Percentiles rank a stretch among this genome's conserved stretches.
phyloP scores from a whole-genome alignment of 352 stramenopile genomes.

The Globisporangium okanoganense region DNA sequence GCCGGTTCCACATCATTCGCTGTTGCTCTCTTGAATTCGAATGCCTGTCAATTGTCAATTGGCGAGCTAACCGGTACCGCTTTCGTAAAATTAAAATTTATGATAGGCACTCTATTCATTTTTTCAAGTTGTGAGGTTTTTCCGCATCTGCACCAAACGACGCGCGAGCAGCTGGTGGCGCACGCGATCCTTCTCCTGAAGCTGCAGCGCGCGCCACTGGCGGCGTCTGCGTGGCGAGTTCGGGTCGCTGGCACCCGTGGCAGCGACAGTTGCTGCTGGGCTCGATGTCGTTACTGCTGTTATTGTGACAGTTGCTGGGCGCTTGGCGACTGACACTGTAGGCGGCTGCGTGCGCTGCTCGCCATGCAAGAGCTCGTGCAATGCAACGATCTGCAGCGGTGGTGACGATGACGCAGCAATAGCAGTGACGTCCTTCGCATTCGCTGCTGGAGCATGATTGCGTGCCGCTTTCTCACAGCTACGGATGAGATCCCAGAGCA shows the following conservation, averaged over 20 bases:
- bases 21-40: constrained; percentile 7
- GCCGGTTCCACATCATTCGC: constrained; percentile 50
- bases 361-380: constrained; percentile 7
- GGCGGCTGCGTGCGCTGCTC: background rate
- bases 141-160: constrained; percentile 42
- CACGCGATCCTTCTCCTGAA: constrained; percentile 65
- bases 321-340: background rate
- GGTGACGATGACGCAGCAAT: background rate
- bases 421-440: background rate
- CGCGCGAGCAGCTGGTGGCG: constrained; percentile 43
- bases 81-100: no score
- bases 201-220: constrained; percentile 51
- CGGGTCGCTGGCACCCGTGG: background rate
- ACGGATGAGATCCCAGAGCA: constrained; percentile 37
- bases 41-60: background rate
- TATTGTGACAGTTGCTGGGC: background rate
- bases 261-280: background rate
- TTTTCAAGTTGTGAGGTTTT: constrained; percentile 39
- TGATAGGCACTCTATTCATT: no score
- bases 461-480: constrained; percentile 7
- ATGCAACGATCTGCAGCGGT: background rate
- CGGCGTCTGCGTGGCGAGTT: constrained; percentile 19
- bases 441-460: background rate
- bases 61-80: no score
- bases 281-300: background rate